Evolutionary conservation across 139 green algal species (phyloP).

Genomic region (Pleodorina starrii): DNA sequence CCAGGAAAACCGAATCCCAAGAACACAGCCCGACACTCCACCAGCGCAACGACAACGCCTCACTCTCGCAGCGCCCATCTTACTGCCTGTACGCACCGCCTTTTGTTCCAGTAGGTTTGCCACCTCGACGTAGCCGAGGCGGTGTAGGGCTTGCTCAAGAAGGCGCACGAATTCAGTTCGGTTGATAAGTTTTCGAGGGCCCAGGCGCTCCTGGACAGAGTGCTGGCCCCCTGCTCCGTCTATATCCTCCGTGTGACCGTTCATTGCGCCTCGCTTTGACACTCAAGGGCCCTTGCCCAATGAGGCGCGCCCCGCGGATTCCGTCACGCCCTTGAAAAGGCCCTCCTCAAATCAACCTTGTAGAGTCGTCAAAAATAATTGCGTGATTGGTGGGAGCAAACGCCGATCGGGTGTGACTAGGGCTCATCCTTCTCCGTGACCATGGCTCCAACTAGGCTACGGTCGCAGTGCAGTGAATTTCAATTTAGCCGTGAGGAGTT

Average conservation of each 20-base stretch:
- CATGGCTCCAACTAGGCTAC: too few relatives aligned
- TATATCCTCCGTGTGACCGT: constrained; percentile 19
- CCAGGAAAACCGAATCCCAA: too few relatives aligned
- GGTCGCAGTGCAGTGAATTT: too few relatives aligned
- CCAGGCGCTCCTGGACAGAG: constrained; percentile 44
- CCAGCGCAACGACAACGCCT: too few relatives aligned
- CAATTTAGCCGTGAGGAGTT: too few relatives aligned
- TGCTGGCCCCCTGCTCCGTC: not conserved
- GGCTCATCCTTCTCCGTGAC: too few relatives aligned
- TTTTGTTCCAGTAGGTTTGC: constrained; percentile 70
- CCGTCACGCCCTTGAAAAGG: too few relatives aligned
- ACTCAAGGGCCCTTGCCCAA: not conserved
- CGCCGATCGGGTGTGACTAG: not conserved
- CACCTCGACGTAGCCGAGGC: constrained; percentile 75
- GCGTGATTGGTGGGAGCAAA: not conserved
- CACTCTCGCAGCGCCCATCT: too few relatives aligned
- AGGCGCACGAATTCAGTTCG: constrained; percentile 83
- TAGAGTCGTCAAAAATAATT: not conserved
- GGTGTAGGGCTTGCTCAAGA: constrained; percentile 80
- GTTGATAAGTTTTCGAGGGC: constrained; percentile 66
- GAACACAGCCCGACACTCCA: too few relatives aligned
- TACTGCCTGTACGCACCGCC: constrained; percentile 64
- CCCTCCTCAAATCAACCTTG: not conserved
- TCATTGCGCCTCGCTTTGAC: not conserved
- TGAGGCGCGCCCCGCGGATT: too few relatives aligned